phyloP scores from a whole-genome alignment of 306 rosid species.

The Styphnolobium japonicum region DNA sequence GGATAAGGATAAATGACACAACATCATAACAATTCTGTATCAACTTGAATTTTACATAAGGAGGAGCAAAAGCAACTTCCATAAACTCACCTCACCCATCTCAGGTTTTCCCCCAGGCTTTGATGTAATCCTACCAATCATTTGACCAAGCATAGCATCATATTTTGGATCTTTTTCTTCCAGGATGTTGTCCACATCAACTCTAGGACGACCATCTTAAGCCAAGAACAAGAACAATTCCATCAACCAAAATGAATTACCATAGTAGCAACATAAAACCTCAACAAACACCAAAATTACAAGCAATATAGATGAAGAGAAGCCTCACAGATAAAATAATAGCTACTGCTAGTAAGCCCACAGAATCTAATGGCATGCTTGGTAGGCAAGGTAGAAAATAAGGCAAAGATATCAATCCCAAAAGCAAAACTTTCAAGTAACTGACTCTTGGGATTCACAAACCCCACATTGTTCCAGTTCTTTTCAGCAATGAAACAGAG shows the following conservation, averaged over 20 bases:
- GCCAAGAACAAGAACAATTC: slow-evolving; percentile 25
- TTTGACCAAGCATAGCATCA: slow-evolving; percentile 88
- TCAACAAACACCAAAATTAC: slow-evolving; percentile 14
- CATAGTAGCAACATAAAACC: slow-evolving; percentile 6
- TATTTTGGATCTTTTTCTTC: slow-evolving; percentile 77
- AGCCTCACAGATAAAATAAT: not conserved
- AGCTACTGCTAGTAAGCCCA: not conserved
- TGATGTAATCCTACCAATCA: slow-evolving; percentile 76
- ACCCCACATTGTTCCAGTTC: not conserved
- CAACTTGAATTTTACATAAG: not conserved
- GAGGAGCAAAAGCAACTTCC: not conserved
- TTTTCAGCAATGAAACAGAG: not conserved
- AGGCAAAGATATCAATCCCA: not conserved
- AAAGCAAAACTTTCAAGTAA: slow-evolving; percentile 1
- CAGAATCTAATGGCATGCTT: not conserved
- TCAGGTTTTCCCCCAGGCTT: slow-evolving; percentile 89
- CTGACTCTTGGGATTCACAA: not conserved
- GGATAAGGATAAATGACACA: not conserved
- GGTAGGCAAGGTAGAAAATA: not conserved
- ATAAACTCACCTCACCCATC: slow-evolving; percentile 90
- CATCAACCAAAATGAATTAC: slow-evolving; percentile 24
- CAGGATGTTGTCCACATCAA: slow-evolving; percentile 50
- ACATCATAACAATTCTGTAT: not conserved
- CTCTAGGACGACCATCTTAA: slow-evolving; percentile 49
- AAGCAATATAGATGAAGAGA: not conserved